Percentiles rank a stretch among this genome's conserved stretches.
Evolutionary conservation across 2,329 filamentous ascomycete genomes (phyloP).

Genomic region (Penicillium sp.): DNA sequence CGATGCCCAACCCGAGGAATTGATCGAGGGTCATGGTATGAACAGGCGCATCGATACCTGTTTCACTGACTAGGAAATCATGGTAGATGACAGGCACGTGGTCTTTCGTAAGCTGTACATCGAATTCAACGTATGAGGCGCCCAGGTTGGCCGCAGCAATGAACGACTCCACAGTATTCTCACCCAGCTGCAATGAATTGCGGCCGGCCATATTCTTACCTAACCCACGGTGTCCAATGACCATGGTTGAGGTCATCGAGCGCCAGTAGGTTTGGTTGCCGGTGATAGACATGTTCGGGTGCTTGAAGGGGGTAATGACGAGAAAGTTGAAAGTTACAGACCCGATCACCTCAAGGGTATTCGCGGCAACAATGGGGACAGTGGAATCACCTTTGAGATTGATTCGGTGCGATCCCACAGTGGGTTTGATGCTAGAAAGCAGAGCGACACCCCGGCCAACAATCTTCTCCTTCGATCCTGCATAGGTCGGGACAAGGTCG

Average conservation of each 20-base stretch:
- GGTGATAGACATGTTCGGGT: conserved; percentile 89
- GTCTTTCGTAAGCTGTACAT: conserved; percentile 98
- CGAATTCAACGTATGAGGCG: conserved; percentile 69
- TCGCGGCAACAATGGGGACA: conserved; percentile 82
- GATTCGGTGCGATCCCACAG: conserved; percentile 80
- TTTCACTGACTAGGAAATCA: conserved; percentile 96
- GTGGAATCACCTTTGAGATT: conserved; percentile 88
- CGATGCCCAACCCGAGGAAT: conserved; percentile 76
- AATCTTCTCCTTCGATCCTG: conserved; percentile 74
- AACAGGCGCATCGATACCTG: conserved; percentile 92
- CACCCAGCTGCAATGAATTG: conserved; percentile 86
- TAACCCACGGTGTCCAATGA: conserved; percentile 69
- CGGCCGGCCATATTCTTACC: conserved; percentile 86
- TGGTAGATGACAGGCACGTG: conserved; percentile 98
- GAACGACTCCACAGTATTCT: conserved; percentile 94
- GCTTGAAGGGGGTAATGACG: conserved; percentile 88
- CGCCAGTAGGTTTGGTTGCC: conserved; percentile 96
- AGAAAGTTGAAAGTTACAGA: conserved; percentile 96
- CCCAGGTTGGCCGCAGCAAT: conserved; percentile 93
- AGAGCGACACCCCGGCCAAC: conserved; percentile 87
- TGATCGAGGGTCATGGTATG: conserved; percentile 90
- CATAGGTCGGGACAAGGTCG: conserved; percentile 93
- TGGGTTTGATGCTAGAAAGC: conserved; percentile 79
- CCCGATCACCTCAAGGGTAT: conserved; percentile 83
- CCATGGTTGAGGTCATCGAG: conserved; percentile 83